Evolutionary conservation across 176 grass and related monocot genomes (phyloP).

Genomic region (Dendrocalamus sinicus): DNA sequence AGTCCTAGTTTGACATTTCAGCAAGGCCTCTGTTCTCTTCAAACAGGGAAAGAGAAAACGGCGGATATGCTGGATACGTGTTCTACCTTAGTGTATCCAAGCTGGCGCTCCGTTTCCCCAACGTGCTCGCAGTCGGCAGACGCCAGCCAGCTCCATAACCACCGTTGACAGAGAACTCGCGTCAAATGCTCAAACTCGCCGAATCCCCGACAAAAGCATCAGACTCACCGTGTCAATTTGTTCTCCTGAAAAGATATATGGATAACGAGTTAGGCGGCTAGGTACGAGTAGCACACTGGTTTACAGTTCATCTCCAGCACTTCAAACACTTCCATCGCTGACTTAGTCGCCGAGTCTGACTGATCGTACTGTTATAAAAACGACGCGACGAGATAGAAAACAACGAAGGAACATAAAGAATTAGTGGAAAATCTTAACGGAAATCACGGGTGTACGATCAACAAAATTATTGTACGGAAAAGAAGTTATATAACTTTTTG

Average conservation of each 20-base stretch:
- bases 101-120: background rate
- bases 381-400: no score
- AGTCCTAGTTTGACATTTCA: background rate
- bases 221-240: background rate
- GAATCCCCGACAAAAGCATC: background rate
- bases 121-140: background rate
- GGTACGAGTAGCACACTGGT: background rate
- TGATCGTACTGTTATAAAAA: background rate
- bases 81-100: background rate
- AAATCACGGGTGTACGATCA: no score
- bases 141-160: background rate
- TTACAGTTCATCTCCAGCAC: conserved; percentile 23
- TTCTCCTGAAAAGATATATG: background rate
- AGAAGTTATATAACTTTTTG: no score
- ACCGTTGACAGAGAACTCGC: background rate
- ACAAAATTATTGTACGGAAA: no score
- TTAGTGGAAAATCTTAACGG: no score
- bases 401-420: no score
- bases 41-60: background rate
- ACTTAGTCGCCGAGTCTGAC: background rate
- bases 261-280: background rate
- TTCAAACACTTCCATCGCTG: background rate
- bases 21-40: background rate
- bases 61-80: background rate
- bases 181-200: background rate